Evolutionary conservation across 139 green algal species (phyloP).

Genomic region (Micractinium conductrix): DNA sequence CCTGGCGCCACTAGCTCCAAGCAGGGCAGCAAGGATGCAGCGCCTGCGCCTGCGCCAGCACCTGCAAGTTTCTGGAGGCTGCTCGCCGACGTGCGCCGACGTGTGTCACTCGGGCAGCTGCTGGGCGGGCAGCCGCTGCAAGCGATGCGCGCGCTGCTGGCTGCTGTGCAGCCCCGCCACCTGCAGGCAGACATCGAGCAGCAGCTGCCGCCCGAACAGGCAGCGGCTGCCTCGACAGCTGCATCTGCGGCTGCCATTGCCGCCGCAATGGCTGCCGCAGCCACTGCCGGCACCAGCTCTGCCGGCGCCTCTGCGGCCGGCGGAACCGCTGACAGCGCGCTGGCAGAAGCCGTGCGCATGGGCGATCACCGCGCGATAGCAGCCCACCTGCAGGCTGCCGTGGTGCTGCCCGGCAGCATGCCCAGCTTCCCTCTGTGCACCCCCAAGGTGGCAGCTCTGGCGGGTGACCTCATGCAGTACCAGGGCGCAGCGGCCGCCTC

Average conservation of each 20-base stretch:
- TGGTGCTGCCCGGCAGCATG: neutral
- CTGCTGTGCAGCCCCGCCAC: neutral
- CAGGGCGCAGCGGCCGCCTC: neutral
- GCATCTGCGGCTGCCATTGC: neutral
- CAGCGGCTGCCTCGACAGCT: neutral
- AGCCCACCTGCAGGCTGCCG: neutral
- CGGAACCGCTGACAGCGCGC: neutral
- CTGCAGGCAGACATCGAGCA: conserved; percentile 8
- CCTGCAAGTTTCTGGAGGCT: neutral
- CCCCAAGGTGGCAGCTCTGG: conserved; percentile 37
- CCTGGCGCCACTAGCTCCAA: neutral
- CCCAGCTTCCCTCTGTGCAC: conserved; percentile 24
- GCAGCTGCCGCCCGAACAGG: neutral
- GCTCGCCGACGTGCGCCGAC: conserved; percentile 5
- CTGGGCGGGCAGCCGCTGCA: conserved; percentile 11
- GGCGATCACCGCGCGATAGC: neutral
- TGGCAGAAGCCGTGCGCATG: neutral
- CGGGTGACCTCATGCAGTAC: conserved; percentile 44
- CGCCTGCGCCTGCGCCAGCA: neutral
- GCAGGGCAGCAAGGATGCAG: neutral
- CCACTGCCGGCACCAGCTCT: no score
- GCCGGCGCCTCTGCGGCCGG: no score
- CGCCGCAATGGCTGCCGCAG: neutral
- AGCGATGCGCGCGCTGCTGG: conserved; percentile 27
- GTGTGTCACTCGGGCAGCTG: neutral